Base-by-base conservation (phyloP, 2,329 filamentous ascomycete genomes). In the Capronia epimyces region DNA sequence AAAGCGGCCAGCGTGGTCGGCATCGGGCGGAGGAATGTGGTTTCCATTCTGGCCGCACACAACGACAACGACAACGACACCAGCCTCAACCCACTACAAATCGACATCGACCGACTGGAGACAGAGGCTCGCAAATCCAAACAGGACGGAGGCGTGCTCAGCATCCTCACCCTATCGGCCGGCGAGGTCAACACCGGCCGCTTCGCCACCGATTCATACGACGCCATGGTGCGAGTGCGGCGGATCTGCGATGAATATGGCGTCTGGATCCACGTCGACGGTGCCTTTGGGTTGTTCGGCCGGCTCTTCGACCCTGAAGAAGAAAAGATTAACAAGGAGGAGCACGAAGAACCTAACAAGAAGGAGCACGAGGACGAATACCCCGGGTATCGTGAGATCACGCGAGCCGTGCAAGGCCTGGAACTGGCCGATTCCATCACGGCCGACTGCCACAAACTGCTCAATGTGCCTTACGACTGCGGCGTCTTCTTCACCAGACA, bases 381-480 rank as follows among this genome's bases (percentile, higher is more conserved):
- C 0, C 73, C 64, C 7, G 77, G 84, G 49, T 89, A 86, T 63
- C 64, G 66, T 10, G 70, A 53, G 41, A 64, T 81, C 54, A 81
- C 69, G 51, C 68, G 65, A 29, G 75, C 69, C 52, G 75, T 70
- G 1, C 75, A 78, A 3, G 87, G 87, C 1, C 67, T 96, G 10
- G 84, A 95, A 55, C 73, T 95, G 2, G 89, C 87, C 2, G 89
- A 96, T 65, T 94, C 87, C 44, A 89, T 96, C 60, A 84, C 88
- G 0, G 83, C 86, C 2, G 90, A 96, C 63, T 86, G 80, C 0
- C 91, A 97, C 68, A 96, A 96, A 65, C 71, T 95, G n/a, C 77
- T 97, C 54, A 96, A 96, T 60, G 89, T 95, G 40, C 90, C 91
- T 0, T 96, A 96, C 62, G 91, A 96, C 67, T 90, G 85, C 62